Evolutionary conservation across 106 monocot genomes (phyloP).

Genomic region (Dendrobium nobile): DNA sequence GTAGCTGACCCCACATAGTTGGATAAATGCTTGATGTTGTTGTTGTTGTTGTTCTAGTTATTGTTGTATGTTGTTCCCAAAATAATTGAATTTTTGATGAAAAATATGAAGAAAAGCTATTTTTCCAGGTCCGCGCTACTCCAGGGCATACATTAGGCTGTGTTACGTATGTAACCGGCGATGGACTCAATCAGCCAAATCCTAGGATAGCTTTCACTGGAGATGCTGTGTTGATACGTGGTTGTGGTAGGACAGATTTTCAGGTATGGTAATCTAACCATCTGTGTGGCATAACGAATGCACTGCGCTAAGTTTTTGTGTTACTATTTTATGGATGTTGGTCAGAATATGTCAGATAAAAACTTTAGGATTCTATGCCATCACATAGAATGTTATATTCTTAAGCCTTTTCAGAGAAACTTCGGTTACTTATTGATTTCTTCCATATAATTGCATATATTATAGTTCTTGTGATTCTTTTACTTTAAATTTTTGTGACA

Average conservation of each 20-base stretch:
- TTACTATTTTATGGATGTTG: not conserved
- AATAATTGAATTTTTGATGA: not conserved
- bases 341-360: not conserved
- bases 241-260: slow-evolving; percentile 97
- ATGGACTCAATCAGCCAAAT: slow-evolving; percentile 56
- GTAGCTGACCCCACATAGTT: no score
- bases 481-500: not conserved
- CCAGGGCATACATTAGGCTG: slow-evolving; percentile 92
- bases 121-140: slow-evolving; percentile 75
- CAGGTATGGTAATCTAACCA: slow-evolving; percentile 44
- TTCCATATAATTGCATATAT: not conserved
- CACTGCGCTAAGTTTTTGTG: not conserved
- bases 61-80: not conserved
- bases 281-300: not conserved
- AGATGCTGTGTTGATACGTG: slow-evolving; percentile 83
- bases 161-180: slow-evolving; percentile 83
- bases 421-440: not conserved
- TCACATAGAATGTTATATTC: not conserved
- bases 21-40: no score
- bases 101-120: not conserved
- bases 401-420: not conserved
- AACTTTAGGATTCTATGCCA: not conserved
- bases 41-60: no score
- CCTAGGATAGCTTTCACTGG: slow-evolving; percentile 96
- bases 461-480: not conserved